These are phyloP conservation scores for Tetrahymena thermophila DNA, from an alignment of 73 alveolate species.

Conservation along the genomic window DNA sequence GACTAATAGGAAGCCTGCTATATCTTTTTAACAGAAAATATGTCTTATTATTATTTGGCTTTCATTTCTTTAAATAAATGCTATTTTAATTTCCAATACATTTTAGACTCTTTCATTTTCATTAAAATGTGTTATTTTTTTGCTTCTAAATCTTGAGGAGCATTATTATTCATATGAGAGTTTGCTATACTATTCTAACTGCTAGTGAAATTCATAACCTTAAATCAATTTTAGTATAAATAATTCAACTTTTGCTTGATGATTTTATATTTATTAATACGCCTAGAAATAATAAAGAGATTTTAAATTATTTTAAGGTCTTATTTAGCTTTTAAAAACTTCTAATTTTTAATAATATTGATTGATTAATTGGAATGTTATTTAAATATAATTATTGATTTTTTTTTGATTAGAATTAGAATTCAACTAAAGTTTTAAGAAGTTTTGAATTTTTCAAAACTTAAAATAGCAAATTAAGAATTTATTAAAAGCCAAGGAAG, in stretches of 20 bases:
- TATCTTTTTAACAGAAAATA: not conserved
- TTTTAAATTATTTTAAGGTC: too few relatives aligned
- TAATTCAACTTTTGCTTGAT: too few relatives aligned
- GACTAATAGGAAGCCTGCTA: not conserved
- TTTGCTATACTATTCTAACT: not conserved
- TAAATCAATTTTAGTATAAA: too few relatives aligned
- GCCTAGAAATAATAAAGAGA: not conserved
- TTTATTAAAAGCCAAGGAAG: not conserved
- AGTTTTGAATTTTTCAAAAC: not conserved
- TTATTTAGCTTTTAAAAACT: not conserved
- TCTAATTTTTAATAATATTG: not conserved
- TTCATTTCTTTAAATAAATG: not conserved
- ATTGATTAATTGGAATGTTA: not conserved
- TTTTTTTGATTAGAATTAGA: not conserved
- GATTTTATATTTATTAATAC: too few relatives aligned
- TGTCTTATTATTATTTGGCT: not conserved
- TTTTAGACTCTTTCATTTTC: not conserved
- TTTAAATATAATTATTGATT: not conserved
- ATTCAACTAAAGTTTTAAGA: not conserved
- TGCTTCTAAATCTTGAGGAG: not conserved
- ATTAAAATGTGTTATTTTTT: not conserved
- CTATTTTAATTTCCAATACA: not conserved
- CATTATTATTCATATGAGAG: not conserved
- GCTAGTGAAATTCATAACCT: not conserved
- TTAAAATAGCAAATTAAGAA: not conserved